phyloP scores from a whole-genome alignment of 352 stramenopile species.

The Globisporangium spinosum region DNA sequence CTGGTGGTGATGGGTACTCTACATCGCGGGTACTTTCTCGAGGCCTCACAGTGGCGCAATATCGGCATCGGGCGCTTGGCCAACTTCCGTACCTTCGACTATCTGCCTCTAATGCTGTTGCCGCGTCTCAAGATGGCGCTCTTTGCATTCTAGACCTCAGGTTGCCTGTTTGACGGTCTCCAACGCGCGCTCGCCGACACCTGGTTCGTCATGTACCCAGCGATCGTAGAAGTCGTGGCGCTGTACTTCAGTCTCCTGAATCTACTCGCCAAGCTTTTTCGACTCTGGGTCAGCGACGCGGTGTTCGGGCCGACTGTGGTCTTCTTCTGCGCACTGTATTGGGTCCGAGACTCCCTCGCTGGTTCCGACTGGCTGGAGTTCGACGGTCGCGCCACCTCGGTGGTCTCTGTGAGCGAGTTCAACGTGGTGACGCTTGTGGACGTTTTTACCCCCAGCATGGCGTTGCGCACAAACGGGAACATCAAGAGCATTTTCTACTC shows the following conservation, averaged over 20 bases:
- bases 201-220: conserved; percentile 35
- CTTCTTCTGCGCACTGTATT: conserved; percentile 17
- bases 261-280: conserved; percentile 11
- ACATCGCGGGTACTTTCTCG: background rate
- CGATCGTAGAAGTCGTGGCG: conserved; percentile 26
- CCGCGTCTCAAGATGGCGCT: conserved; percentile 22
- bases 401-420: background rate
- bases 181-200: conserved; percentile 18
- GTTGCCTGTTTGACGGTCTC: conserved; percentile 24
- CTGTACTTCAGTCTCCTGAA: conserved; percentile 29
- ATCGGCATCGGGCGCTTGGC: conserved; percentile 2
- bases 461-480: conserved; percentile 1
- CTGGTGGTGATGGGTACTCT: conserved; percentile 5
- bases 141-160: conserved; percentile 25
- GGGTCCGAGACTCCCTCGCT: too few relatives aligned
- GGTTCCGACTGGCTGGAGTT: too few relatives aligned
- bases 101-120: conserved; percentile 21
- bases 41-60: background rate
- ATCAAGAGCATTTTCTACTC: conserved; percentile 5
- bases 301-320: conserved; percentile 25
- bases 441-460: conserved; percentile 2
- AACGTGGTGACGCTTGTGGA: conserved; percentile 6
- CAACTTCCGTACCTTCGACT: background rate
- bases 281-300: conserved; percentile 23
- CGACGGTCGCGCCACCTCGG: too few relatives aligned